phyloP scores from a whole-genome alignment of 1,284 basidiomycete genomes.

The Puccinia coronata region DNA sequence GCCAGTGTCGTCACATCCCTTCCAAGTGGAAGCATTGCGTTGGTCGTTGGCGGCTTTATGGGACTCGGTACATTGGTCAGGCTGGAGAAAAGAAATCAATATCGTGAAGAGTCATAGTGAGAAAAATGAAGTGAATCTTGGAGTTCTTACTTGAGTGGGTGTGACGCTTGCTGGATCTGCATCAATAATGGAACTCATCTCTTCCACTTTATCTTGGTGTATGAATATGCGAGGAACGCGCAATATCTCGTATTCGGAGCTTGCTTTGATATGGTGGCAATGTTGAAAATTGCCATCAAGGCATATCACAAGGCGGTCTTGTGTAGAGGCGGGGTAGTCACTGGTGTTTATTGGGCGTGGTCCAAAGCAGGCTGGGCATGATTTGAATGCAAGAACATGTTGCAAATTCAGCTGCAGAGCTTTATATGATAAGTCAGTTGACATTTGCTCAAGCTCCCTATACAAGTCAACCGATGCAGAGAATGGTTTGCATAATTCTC shows the following conservation, averaged over 20 bases:
- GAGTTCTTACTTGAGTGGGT: too few relatives aligned
- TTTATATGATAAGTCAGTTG: background rate
- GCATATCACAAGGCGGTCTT: background rate
- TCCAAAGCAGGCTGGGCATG: constrained; percentile 5
- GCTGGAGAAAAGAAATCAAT: background rate
- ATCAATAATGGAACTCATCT: background rate
- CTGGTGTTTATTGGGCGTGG: background rate
- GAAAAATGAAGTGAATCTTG: too few relatives aligned
- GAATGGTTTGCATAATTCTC: background rate
- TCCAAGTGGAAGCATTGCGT: background rate
- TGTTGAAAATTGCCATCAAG: too few relatives aligned
- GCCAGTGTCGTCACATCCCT: constrained; percentile 18
- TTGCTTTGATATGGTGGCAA: too few relatives aligned
- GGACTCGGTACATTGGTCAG: background rate
- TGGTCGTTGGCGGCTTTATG: constrained; percentile 23
- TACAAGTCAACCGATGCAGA: background rate
- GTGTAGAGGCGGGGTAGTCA: background rate
- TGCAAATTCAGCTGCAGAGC: background rate
- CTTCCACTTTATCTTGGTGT: background rate
- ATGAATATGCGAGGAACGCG: background rate
- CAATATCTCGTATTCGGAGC: background rate
- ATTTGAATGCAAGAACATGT: background rate
- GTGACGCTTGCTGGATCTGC: too few relatives aligned
- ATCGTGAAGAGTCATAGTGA: too few relatives aligned
- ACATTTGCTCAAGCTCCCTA: background rate